These are phyloP conservation scores for Juglanconis oblonga DNA, from an alignment of 2,329 filamentous ascomycete species.

Conservation along the genomic window DNA sequence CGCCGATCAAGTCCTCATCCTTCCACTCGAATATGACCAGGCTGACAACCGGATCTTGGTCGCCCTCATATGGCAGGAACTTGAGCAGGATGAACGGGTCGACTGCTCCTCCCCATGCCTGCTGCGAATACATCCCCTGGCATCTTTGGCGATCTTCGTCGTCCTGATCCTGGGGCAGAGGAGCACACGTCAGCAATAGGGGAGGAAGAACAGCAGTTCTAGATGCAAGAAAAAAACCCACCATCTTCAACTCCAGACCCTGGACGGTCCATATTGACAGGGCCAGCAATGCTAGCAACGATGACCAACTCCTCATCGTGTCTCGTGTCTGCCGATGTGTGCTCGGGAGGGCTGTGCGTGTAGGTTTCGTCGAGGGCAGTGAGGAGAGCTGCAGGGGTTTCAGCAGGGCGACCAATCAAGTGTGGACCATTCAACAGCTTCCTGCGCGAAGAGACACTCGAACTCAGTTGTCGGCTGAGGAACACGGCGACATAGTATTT, in stretches of 20 bases:
- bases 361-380: not conserved
- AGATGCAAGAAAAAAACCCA: constrained; percentile 30
- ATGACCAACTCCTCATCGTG: constrained; percentile 54
- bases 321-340: constrained; percentile 15
- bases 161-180: constrained; percentile 61
- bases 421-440: not conserved
- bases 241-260: constrained; percentile 58
- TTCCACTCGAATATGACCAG: constrained; percentile 93
- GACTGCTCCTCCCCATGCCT: constrained; percentile 80
- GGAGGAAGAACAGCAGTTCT: not conserved
- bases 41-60: constrained; percentile 74
- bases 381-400: not conserved
- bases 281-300: constrained; percentile 48
- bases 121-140: constrained; percentile 87
- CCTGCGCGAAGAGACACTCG: not conserved
- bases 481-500: not conserved
- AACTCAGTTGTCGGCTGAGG: not conserved
- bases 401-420: not conserved
- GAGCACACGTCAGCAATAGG: constrained; percentile 9
- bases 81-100: constrained; percentile 88
- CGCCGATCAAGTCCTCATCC: constrained; percentile 76
- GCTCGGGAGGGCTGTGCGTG: not conserved
- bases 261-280: constrained; percentile 51
- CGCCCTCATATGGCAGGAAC: constrained; percentile 62
- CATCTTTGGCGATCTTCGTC: constrained; percentile 80